Evolutionary conservation across 139 green algal genomes (phyloP).

Genomic region (Ulvella scutata): DNA sequence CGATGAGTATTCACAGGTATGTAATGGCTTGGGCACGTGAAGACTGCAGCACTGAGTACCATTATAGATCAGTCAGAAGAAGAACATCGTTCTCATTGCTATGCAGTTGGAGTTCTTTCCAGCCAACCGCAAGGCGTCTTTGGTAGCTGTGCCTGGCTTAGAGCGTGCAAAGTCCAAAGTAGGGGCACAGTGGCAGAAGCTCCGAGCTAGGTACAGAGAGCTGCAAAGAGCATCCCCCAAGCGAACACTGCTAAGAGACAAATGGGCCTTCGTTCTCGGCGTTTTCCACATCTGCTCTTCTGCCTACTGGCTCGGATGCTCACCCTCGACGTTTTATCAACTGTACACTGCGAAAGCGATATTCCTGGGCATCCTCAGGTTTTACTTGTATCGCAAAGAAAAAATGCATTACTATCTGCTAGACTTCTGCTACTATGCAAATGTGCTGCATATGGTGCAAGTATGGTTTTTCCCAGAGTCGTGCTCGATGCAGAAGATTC

Average conservation of each 20-base stretch:
- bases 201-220: too few relatives aligned
- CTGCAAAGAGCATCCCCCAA: too few relatives aligned
- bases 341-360: slow-evolving; percentile 41
- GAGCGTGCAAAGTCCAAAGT: too few relatives aligned
- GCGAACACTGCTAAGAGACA: slow-evolving; percentile 31
- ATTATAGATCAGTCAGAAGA: too few relatives aligned
- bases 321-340: slow-evolving; percentile 45
- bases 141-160: too few relatives aligned
- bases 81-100: too few relatives aligned
- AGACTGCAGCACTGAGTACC: too few relatives aligned
- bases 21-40: too few relatives aligned
- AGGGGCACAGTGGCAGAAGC: too few relatives aligned
- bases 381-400: slow-evolving; percentile 25
- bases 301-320: slow-evolving; percentile 60
- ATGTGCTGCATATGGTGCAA: slow-evolving; percentile 46
- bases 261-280: slow-evolving; percentile 24
- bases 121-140: too few relatives aligned
- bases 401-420: slow-evolving; percentile 31
- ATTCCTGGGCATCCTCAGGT: slow-evolving; percentile 38
- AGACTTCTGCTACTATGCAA: slow-evolving; percentile 55
- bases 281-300: background rate
- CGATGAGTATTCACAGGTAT: too few relatives aligned
- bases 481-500: slow-evolving; percentile 34
- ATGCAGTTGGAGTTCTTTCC: too few relatives aligned
- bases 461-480: slow-evolving; percentile 35